Evolutionary conservation across 768 basidiomycete genomes (phyloP), one percentile per base, ranked within the genome.

Genomic region (Fibroporia radiculosa): DNA sequence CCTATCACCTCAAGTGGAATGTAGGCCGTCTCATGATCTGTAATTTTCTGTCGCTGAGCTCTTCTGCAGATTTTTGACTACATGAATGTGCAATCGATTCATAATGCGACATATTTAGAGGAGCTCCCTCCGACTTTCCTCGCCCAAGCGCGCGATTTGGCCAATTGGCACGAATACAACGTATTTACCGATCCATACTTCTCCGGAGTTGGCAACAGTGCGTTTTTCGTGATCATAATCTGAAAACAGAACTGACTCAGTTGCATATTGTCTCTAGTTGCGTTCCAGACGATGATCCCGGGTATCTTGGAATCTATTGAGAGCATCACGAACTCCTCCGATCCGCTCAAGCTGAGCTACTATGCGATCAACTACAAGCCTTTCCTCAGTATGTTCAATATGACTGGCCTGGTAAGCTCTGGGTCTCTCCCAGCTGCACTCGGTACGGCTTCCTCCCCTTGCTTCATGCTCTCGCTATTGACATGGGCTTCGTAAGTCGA

Each of bases 361-460:
- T 67, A 75, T 25, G 77, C 77, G 10, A 69, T 81, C 40, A 72
- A 84, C 0, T 89, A 88, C 68, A 87, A 88, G 61, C 85, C 85
- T 0, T 83, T 88, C 66, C 47, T 86, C 25, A 81, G 80, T 6
- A 61, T 89, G 35, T 88, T 89, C 68, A 83, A 84, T 62, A 80
- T 89, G 77, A 84, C 82, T 0, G 71, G 75, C 2, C 70, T 73
- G 19, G 72, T 73, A 7, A 57, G 69, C 14, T 62, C 66, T 35
- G 69, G 74, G 44, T 72, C 76, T 0, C 55, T 75, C 49, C 69
- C 84, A 3, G 73, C 78, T 27, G 73, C 73, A 11, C 74, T 85
- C 49, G 79, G 82, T 81, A 41, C 42, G 50, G 45, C n/a, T n/a
- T n/a, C 16, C 12, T 19, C 18, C 12, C 13, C 23, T 19, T 10